phyloP scores from a whole-genome alignment of 2,329 filamentous ascomycete species.

The Rugonectria rugulosa region DNA sequence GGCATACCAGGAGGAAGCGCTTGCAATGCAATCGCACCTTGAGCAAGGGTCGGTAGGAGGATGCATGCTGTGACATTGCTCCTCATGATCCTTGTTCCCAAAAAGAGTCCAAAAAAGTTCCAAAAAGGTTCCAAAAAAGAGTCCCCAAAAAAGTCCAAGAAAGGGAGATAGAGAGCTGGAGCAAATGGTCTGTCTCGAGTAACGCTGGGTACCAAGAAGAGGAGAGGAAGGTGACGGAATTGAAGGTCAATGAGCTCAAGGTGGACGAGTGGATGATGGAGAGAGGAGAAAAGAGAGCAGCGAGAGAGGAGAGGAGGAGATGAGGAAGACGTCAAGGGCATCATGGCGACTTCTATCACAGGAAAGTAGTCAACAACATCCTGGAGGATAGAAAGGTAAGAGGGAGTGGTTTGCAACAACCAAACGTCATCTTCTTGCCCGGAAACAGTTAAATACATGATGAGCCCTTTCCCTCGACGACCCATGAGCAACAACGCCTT shows the following conservation, averaged over 20 bases:
- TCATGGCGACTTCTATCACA: too few relatives aligned
- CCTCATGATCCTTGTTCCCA: slow-evolving; percentile 33
- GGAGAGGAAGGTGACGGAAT: slow-evolving; percentile 27
- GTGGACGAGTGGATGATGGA: slow-evolving; percentile 30
- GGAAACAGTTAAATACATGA: too few relatives aligned
- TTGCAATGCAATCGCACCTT: background rate
- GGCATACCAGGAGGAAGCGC: slow-evolving; percentile 24
- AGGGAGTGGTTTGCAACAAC: background rate
- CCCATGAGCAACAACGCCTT: too few relatives aligned
- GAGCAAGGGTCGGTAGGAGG: slow-evolving; percentile 23
- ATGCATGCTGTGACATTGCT: slow-evolving; percentile 13
- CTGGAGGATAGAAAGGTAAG: background rate
- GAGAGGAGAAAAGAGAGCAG: slow-evolving; percentile 27
- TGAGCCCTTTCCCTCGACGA: background rate
- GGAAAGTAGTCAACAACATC: too few relatives aligned
- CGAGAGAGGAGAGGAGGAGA: slow-evolving; percentile 10
- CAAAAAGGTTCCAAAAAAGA: too few relatives aligned
- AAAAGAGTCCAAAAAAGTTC: too few relatives aligned
- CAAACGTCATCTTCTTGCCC: too few relatives aligned
- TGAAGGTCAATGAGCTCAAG: slow-evolving; percentile 34
- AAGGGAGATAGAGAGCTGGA: slow-evolving; percentile 23
- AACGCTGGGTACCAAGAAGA: slow-evolving; percentile 45
- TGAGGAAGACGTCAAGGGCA: background rate
- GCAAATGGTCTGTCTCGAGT: slow-evolving; percentile 39
- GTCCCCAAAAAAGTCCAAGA: too few relatives aligned